Evolutionary conservation across 2,329 filamentous ascomycete genomes (phyloP).

Genomic region (Aureobasidium sp.): DNA sequence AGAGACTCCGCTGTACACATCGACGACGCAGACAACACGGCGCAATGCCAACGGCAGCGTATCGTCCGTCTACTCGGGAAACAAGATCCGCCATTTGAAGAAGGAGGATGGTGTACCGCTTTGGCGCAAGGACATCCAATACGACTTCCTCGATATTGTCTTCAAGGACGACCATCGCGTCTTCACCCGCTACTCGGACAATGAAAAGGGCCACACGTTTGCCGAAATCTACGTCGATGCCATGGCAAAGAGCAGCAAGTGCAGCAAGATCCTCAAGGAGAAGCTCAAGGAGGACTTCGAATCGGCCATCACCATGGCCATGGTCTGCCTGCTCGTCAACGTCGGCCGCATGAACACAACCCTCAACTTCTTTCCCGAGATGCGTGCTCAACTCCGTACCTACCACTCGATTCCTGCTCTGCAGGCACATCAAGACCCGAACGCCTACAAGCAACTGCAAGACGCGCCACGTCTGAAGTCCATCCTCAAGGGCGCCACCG

Average conservation of each 20-base stretch:
- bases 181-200: conserved; percentile 89
- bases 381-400: conserved; percentile 93
- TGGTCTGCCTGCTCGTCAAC: conserved; percentile 96
- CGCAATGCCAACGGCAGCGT: conserved; percentile 57
- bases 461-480: conserved; percentile 94
- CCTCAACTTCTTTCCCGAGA: conserved; percentile 97
- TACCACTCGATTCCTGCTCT: conserved; percentile 97
- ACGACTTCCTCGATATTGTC: conserved; percentile 71
- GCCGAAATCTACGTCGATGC: conserved; percentile 97
- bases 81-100: conserved; percentile 77
- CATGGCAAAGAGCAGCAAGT: conserved; percentile 98
- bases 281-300: conserved; percentile 88
- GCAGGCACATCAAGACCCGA: conserved; percentile 88
- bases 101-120: conserved; percentile 82
- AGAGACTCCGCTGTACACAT: conserved; percentile 35
- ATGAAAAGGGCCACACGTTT: conserved; percentile 64
- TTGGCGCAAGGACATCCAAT: conserved; percentile 82
- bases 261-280: conserved; percentile 95
- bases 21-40: conserved; percentile 43
- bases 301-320: conserved; percentile 95
- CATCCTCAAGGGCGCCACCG: conserved; percentile 91
- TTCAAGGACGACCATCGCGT: conserved; percentile 67
- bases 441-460: conserved; percentile 95
- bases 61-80: conserved; percentile 57
- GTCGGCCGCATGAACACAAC: conserved; percentile 99